phyloP scores from a whole-genome alignment of 2,329 filamentous ascomycete species.

The Monosporascus cannonballus region DNA sequence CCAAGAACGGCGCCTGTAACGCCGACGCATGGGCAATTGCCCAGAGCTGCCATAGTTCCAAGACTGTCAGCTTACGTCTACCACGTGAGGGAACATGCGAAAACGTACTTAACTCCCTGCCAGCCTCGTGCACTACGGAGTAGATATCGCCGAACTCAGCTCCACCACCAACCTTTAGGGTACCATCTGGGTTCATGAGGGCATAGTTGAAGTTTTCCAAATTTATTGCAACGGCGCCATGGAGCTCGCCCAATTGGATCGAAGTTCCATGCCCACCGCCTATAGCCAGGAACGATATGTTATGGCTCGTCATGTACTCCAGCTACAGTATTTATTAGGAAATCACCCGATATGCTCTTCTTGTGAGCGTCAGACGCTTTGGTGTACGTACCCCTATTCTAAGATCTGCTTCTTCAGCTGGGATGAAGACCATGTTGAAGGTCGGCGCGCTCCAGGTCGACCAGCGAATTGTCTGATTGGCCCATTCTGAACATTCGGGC shows the following conservation, averaged over 20 bases:
- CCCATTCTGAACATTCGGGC: constrained; percentile 5
- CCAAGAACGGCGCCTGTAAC: constrained; percentile 27
- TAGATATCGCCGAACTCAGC: constrained; percentile 4
- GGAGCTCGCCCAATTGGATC: constrained; percentile 1
- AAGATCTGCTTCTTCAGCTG: constrained; percentile 7
- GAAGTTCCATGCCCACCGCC: constrained; percentile 9
- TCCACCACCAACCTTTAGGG: constrained; percentile 5
- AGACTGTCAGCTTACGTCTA: not conserved
- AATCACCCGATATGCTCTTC: not conserved
- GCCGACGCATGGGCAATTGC: constrained; percentile 5
- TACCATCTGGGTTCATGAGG: constrained; percentile 4
- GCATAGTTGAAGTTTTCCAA: constrained; percentile 7
- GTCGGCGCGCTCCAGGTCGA: constrained; percentile 7
- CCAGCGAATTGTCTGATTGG: constrained; percentile 6
- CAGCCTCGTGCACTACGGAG: constrained; percentile 3
- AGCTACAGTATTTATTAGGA: constrained; percentile 1
- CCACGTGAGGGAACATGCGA: not conserved
- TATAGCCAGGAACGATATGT: constrained; percentile 8
- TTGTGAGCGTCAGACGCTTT: not conserved
- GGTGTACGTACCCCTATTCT: constrained; percentile 5
- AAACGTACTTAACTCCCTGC: constrained; percentile 7
- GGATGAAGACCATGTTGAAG: constrained; percentile 7
- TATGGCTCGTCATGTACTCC: constrained; percentile 8
- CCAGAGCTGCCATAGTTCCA: not conserved
- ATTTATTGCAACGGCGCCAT: constrained; percentile 9